phyloP scores from a whole-genome alignment of 2,329 filamentous ascomycete species.

The Penicillium nordicum region DNA sequence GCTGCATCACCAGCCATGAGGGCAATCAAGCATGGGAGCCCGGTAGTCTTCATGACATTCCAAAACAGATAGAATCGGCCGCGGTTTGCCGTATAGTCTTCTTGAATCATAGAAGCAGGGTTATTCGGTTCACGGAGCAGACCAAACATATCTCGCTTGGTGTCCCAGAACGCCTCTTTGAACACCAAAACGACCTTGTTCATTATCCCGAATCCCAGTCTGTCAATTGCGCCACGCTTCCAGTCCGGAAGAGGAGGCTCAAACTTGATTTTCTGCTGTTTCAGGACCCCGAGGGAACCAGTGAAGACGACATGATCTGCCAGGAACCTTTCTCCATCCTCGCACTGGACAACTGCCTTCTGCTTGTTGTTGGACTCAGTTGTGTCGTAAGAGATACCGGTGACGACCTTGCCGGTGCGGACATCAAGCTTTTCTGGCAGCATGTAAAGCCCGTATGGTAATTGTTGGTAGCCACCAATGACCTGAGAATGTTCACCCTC shows the following conservation, averaged over 20 bases:
- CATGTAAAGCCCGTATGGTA: slow-evolving; percentile 80
- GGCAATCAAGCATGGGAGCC: slow-evolving; percentile 80
- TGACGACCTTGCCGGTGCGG: slow-evolving; percentile 68
- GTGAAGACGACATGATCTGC: slow-evolving; percentile 93
- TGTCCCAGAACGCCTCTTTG: slow-evolving; percentile 85
- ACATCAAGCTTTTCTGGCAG: slow-evolving; percentile 75
- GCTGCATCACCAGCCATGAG: slow-evolving; percentile 96
- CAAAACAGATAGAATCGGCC: slow-evolving; percentile 99
- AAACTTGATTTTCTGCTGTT: slow-evolving; percentile 75
- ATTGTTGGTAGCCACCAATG: slow-evolving; percentile 86
- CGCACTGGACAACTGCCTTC: slow-evolving; percentile 65
- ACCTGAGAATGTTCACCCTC: slow-evolving; percentile 93
- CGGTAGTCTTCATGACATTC: slow-evolving; percentile 87
- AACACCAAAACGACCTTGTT: slow-evolving; percentile 96
- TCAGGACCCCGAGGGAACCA: slow-evolving; percentile 84
- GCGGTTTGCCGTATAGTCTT: slow-evolving; percentile 72
- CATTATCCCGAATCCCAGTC: slow-evolving; percentile 86
- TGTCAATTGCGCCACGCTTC: slow-evolving; percentile 75
- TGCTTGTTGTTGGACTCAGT: slow-evolving; percentile 39
- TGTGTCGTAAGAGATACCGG: slow-evolving; percentile 63
- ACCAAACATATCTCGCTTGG: slow-evolving; percentile 87
- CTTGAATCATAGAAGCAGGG: slow-evolving; percentile 68
- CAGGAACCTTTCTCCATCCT: slow-evolving; percentile 70
- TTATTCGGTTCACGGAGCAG: slow-evolving; percentile 72
- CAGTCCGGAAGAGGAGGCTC: slow-evolving; percentile 83